Evolutionary conservation across 306 rosid species (phyloP).

Genomic region (Chamaecrista fasciculata): DNA sequence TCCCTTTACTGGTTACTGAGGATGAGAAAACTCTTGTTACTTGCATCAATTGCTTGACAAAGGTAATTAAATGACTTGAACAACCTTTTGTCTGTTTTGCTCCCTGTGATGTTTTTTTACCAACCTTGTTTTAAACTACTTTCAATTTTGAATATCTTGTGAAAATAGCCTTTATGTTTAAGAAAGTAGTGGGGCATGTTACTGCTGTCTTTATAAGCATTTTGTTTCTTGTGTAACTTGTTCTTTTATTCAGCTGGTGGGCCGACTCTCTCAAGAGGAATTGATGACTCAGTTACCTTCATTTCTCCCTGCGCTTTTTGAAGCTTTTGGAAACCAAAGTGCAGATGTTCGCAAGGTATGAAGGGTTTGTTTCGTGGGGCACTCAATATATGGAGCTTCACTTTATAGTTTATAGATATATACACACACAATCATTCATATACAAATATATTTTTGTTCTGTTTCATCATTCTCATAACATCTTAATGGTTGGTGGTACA

Average conservation of each 20-base stretch:
- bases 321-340: constrained; percentile 94
- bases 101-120: neutral
- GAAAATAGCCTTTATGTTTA: neutral
- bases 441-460: neutral
- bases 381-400: constrained; percentile 6
- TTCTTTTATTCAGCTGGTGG: constrained; percentile 72
- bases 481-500: constrained; percentile 47
- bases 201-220: neutral
- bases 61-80: constrained; percentile 56
- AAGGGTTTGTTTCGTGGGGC: constrained; percentile 4
- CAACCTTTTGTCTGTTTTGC: neutral
- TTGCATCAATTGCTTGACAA: constrained; percentile 87
- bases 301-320: constrained; percentile 91
- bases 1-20: constrained; percentile 83
- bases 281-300: constrained; percentile 85
- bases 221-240: constrained; percentile 1
- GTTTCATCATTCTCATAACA: constrained; percentile 26
- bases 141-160: neutral
- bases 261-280: constrained; percentile 88
- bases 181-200: neutral
- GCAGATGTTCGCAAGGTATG: constrained; percentile 99
- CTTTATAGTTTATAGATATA: neutral
- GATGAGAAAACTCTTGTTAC: constrained; percentile 97
- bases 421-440: too few species aligned
- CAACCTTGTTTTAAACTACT: neutral